Conservation (phyloP, 2,329 filamentous ascomycete genomes). For the Sporothrix globosa region DNA sequence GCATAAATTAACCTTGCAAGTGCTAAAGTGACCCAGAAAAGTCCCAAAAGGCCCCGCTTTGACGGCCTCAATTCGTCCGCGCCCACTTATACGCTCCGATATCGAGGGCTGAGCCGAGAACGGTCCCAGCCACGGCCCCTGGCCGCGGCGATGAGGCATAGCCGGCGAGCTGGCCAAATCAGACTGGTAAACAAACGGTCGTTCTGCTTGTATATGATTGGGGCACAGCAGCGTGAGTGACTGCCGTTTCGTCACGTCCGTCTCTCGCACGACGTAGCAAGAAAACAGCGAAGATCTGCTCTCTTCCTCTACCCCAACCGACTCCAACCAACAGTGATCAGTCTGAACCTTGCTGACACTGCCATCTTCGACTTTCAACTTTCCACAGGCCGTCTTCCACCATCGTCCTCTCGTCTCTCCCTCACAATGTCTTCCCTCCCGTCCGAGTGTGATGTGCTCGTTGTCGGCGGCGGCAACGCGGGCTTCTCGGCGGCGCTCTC, state of each 20-base stretch:
- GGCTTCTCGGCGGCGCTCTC: constrained; percentile 64
- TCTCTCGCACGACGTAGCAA: background rate
- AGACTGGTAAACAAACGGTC: background rate
- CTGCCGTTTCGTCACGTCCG: background rate
- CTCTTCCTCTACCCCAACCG: background rate
- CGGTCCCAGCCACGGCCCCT: background rate
- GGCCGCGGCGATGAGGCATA: background rate
- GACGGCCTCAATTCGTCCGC: background rate
- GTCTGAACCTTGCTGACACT: too few species aligned
- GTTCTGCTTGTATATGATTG: background rate
- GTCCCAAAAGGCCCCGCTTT: background rate
- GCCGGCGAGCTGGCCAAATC: background rate
- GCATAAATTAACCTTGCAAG: too few species aligned
- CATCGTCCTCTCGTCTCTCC: background rate
- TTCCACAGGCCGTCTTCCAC: background rate
- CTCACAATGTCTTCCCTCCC: constrained; percentile 14
- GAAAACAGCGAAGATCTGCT: background rate
- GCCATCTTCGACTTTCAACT: background rate
- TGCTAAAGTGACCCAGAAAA: too few species aligned
- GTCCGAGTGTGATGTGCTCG: constrained; percentile 50
- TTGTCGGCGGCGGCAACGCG: constrained; percentile 67
- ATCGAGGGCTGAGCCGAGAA: background rate
- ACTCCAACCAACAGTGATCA: background rate
- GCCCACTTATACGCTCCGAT: constrained; percentile 15
- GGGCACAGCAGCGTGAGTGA: background rate